A percentile compares a stretch with the other conserved stretches of the same genome.
phyloP scores from a whole-genome alignment of 176 grass and related monocot species.

The Eremochloa ophiuroides region DNA sequence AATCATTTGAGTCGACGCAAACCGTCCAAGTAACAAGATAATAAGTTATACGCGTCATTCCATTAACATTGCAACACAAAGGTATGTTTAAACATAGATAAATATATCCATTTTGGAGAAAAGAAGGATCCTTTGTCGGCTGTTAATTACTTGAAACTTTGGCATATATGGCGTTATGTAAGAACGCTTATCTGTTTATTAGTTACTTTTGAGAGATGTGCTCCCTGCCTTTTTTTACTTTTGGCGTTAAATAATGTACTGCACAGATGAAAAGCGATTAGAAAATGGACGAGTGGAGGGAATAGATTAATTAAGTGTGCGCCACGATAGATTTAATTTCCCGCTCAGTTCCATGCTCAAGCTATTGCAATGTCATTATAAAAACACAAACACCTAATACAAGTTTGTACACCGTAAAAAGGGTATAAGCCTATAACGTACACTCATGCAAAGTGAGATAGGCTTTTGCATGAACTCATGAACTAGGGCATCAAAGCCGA shows the following conservation, averaged over 20 bases:
- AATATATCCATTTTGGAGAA: not conserved
- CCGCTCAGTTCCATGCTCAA: not conserved
- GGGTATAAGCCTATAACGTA: constrained; percentile 20
- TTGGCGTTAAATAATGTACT: not conserved
- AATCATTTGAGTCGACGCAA: not conserved
- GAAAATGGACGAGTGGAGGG: not conserved
- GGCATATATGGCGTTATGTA: constrained; percentile 15
- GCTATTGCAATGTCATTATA: not conserved
- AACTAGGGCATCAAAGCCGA: not conserved
- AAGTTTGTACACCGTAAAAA: not conserved
- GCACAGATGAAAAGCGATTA: constrained; percentile 3
- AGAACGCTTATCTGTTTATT: constrained; percentile 10
- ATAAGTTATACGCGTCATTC: not conserved
- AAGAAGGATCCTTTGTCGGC: not conserved
- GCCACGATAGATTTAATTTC: not conserved
- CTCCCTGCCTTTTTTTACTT: not conserved
- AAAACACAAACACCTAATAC: not conserved
- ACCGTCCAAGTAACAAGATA: not conserved
- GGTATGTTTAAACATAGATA: not conserved
- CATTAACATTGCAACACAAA: too few species aligned
- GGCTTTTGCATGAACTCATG: not conserved
- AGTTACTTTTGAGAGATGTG: constrained; percentile 8
- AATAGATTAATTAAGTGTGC: too few species aligned
- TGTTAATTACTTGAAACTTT: constrained; percentile 20
- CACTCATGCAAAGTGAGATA: constrained; percentile 20